Evolutionary conservation across 331 rosid genomes (phyloP).

Genomic region (Ulmus americana): DNA sequence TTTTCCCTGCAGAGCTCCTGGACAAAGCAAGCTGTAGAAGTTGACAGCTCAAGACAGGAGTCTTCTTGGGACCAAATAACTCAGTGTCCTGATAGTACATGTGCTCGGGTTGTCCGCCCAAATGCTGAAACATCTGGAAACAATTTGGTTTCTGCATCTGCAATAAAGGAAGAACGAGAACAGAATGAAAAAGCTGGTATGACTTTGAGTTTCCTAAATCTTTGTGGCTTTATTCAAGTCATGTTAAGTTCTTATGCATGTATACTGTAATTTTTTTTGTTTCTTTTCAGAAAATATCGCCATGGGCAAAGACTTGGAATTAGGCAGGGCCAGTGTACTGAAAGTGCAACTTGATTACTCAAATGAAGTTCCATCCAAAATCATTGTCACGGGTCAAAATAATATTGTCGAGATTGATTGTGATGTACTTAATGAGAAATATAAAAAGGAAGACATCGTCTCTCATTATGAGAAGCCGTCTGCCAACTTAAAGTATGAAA

Average conservation of each 20-base stretch:
- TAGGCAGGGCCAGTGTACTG: constrained; percentile 27
- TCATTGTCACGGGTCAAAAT: constrained; percentile 36
- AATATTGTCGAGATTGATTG: constrained; percentile 35
- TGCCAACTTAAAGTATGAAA: constrained; percentile 41
- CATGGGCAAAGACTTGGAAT: constrained; percentile 35
- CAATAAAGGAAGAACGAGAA: constrained; percentile 34
- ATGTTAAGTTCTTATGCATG: background rate
- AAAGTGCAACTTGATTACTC: constrained; percentile 34
- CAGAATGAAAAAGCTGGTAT: constrained; percentile 52
- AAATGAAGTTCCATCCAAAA: constrained; percentile 39
- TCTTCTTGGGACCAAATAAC: constrained; percentile 48
- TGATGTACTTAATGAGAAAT: constrained; percentile 45
- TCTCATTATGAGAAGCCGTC: constrained; percentile 43
- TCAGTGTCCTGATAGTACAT: constrained; percentile 70
- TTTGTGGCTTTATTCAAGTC: background rate
- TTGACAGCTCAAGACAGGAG: constrained; percentile 56
- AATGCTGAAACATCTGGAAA: constrained; percentile 46
- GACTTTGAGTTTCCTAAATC: constrained; percentile 18
- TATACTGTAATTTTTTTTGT: constrained; percentile 1
- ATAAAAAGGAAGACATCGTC: constrained; percentile 39
- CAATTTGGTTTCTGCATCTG: constrained; percentile 32
- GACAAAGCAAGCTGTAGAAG: constrained; percentile 77
- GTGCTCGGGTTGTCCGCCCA: constrained; percentile 76
- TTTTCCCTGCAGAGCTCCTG: constrained; percentile 68
- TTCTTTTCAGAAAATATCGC: constrained; percentile 25